These are phyloP conservation scores for Diplodia corticola DNA, from an alignment of 2,329 filamentous ascomycete genomes.

Conservation along the genomic window DNA sequence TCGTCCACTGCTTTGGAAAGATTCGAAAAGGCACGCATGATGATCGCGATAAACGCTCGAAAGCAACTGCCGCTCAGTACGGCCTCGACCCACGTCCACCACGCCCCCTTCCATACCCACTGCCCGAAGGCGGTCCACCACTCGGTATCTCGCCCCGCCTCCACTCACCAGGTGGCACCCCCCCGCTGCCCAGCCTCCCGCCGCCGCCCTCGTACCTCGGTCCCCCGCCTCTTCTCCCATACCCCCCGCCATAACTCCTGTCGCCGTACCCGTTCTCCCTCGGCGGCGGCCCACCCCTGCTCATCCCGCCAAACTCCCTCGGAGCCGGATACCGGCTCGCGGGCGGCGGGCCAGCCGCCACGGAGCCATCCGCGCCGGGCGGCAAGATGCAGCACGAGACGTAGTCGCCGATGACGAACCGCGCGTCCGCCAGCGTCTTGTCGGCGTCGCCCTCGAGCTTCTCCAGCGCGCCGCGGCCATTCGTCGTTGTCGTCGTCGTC, in stretches of 20 bases:
- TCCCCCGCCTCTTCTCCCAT: constrained; percentile 41
- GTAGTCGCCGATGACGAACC: constrained; percentile 88
- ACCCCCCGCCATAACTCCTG: constrained; percentile 39
- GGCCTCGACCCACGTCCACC: constrained; percentile 8
- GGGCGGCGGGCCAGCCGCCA: constrained; percentile 62
- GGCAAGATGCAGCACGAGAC: constrained; percentile 80
- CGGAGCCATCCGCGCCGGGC: constrained; percentile 70
- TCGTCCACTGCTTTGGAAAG: background rate
- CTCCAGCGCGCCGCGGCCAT: constrained; percentile 34
- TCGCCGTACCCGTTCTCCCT: constrained; percentile 37
- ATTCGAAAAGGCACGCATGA: background rate
- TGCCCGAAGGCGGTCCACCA: constrained; percentile 30
- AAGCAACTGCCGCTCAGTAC: background rate
- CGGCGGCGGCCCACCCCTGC: constrained; percentile 32
- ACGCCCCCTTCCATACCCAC: constrained; percentile 20
- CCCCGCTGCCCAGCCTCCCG: constrained; percentile 40
- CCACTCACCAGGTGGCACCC: constrained; percentile 62
- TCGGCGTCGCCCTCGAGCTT: constrained; percentile 61
- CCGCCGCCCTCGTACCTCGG: constrained; percentile 45
- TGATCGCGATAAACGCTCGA: background rate
- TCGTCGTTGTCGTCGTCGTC: constrained; percentile 10
- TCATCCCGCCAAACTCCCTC: constrained; percentile 7
- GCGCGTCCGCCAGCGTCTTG: constrained; percentile 73
- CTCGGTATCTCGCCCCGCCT: constrained; percentile 65
- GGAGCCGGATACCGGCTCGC: constrained; percentile 26